These are phyloP conservation scores for Scheffersomyces coipomensis DNA, from an alignment of 805 yeast genomes.

Conservation along the genomic window DNA sequence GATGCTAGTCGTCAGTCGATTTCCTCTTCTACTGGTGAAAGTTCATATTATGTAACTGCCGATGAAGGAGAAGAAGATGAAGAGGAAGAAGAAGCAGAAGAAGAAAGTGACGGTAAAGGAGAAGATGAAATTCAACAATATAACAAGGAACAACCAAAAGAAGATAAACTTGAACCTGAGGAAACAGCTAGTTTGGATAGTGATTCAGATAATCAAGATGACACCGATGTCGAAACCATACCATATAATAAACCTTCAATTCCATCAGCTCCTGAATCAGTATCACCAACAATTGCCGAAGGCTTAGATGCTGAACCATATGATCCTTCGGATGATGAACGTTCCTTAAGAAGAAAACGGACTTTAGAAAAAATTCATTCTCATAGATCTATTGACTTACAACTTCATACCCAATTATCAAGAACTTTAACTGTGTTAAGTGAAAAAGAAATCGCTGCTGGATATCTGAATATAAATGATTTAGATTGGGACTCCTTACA, in stretches of 20 bases:
- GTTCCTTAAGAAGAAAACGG: slow-evolving; percentile 12
- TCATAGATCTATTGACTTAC: slow-evolving; percentile 14
- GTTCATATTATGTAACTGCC: slow-evolving; percentile 36
- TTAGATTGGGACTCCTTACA: slow-evolving; percentile 59
- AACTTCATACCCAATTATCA: too few relatives aligned
- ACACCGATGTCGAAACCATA: slow-evolving; percentile 2
- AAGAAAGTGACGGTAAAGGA: too few relatives aligned
- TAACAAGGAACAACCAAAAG: too few relatives aligned
- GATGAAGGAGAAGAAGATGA: slow-evolving; percentile 14
- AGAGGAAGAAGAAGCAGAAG: slow-evolving; percentile 1
- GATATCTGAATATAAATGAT: slow-evolving; percentile 13
- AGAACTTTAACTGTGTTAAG: too few relatives aligned
- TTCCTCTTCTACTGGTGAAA: slow-evolving; percentile 19
- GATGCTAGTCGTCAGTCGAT: slow-evolving; percentile 9
- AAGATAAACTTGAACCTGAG: neutral
- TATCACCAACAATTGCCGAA: neutral
- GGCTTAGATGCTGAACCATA: neutral
- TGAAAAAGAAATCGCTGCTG: slow-evolving; percentile 2
- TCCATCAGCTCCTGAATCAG: too few relatives aligned
- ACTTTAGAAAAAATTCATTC: slow-evolving; percentile 18
- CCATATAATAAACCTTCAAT: slow-evolving; percentile 1
- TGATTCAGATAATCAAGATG: slow-evolving; percentile 1
- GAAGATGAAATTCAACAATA: too few relatives aligned
- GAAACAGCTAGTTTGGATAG: neutral
- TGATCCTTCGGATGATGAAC: slow-evolving; percentile 8